A percentile compares a stretch with the other conserved stretches of the same genome.
These are phyloP conservation scores for Flaveria brownii DNA, from an alignment of 129 eudicot species.

Conservation along the genomic window DNA sequence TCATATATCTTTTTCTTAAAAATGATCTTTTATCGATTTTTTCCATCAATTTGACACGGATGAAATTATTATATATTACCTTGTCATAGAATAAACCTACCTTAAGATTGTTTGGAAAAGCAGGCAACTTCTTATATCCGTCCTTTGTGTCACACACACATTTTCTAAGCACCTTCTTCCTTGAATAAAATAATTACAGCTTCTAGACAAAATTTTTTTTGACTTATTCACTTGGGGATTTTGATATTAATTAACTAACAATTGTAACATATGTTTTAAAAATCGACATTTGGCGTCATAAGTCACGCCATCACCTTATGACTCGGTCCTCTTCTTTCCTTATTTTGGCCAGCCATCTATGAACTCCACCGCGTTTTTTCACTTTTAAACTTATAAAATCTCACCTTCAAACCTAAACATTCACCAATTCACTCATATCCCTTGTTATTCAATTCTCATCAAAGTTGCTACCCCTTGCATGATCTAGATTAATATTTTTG, in stretches of 20 bases:
- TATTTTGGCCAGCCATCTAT: constrained; percentile 24
- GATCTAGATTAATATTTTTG: neutral
- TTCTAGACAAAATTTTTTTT: constrained; percentile 5
- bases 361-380: constrained; percentile 20
- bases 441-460: neutral
- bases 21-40: too few species aligned
- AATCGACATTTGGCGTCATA: constrained; percentile 32
- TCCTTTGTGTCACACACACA: neutral
- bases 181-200: neutral
- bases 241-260: constrained; percentile 2
- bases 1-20: too few species aligned
- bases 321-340: constrained; percentile 18
- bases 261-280: constrained; percentile 11
- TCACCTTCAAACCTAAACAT: neutral
- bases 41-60: too few species aligned
- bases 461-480: neutral
- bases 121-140: too few species aligned
- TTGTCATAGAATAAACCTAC: too few species aligned
- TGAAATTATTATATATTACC: too few species aligned
- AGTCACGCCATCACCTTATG: constrained; percentile 20
- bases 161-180: constrained; percentile 5
- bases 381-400: constrained; percentile 22
- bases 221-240: neutral
- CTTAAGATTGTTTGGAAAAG: too few species aligned
- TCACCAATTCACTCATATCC: constrained; percentile 8